Evolutionary conservation across 768 basidiomycete species (phyloP).

Genomic region (Trametes cubensis): DNA sequence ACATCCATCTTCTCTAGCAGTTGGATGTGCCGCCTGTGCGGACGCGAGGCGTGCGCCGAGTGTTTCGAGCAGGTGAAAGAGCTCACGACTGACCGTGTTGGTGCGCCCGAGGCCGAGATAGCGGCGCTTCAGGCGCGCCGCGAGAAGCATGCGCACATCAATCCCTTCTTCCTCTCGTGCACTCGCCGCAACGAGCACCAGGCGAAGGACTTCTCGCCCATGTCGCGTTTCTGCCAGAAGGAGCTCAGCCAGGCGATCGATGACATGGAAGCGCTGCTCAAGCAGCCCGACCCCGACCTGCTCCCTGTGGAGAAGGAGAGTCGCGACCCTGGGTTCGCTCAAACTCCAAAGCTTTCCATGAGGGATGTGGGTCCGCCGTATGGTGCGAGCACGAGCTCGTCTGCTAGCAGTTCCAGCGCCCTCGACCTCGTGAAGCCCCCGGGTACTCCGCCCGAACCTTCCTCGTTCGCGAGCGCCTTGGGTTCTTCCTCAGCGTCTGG

Average conservation of each 20-base stretch:
- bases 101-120: slow-evolving; percentile 50
- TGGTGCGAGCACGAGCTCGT: slow-evolving; percentile 9
- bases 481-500: slow-evolving; percentile 10
- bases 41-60: slow-evolving; percentile 85
- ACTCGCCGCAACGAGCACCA: slow-evolving; percentile 72
- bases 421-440: slow-evolving; percentile 12
- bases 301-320: slow-evolving; percentile 14
- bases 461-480: slow-evolving; percentile 13
- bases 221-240: slow-evolving; percentile 69
- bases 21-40: slow-evolving; percentile 92
- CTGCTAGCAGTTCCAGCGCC: neutral
- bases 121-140: slow-evolving; percentile 52
- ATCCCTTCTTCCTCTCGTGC: slow-evolving; percentile 77
- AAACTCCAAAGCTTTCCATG: slow-evolving; percentile 8
- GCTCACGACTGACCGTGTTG: slow-evolving; percentile 56
- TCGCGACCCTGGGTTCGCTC: slow-evolving; percentile 8
- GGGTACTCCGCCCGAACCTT: slow-evolving; percentile 15
- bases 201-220: slow-evolving; percentile 70
- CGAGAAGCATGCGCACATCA: slow-evolving; percentile 63
- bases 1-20: slow-evolving; percentile 89
- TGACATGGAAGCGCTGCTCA: slow-evolving; percentile 65
- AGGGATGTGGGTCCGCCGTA: slow-evolving; percentile 14
- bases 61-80: slow-evolving; percentile 75
- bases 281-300: slow-evolving; percentile 27
- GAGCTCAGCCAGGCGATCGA: slow-evolving; percentile 68